Evolutionary conservation across 2,329 filamentous ascomycete genomes (phyloP), one percentile per base, ranked within the genome.

Genomic region (Pseudocercospora ulei): DNA sequence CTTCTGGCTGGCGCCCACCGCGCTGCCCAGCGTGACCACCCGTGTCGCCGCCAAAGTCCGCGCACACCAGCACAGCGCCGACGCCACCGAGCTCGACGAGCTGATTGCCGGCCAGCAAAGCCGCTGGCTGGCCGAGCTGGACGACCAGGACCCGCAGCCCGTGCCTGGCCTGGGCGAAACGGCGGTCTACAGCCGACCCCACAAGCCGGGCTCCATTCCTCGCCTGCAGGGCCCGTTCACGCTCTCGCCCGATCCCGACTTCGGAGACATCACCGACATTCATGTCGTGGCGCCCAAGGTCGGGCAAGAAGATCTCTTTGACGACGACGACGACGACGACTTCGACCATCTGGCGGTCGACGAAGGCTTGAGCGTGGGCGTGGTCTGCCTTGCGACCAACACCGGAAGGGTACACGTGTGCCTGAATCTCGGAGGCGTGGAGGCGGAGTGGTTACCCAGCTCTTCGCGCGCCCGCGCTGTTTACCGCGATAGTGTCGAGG

Each of bases 1-100:
- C 53, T 96, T 88, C 86, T 76, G 82, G 14, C 78, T 62, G 53
- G 48, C 62, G n/a, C 72, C 78, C 1, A 80, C 81, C 0, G 68
- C 90, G 19, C 76, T 94, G 8, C 82, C 86, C 2, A 86, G 85
- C 0, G 69, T 95, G 13, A 84, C 83, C 1, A 78, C 88, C 1
- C 82, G 82, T 5, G 82, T 93, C 41, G 78, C 92, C 16, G 78
- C 82, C 24, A 85, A 83, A 48, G 64, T 80, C 17, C 56, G 65
- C 3, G 60, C 62, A 3, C 52, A 67, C 16, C 59, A 65, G 35
- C 58, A 63, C 8, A 62, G 67, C 17, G 41, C 59, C 0, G 53
- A 63, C 11, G 62, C 65, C 6, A 49, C 60, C 9, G 66, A 69
- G 29, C 62, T 69, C 24, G 63, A 71, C 50, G 60, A 60, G 36